These are phyloP conservation scores for Ogataea haglerorum DNA, from an alignment of 805 yeast species.

Conservation along the genomic window DNA sequence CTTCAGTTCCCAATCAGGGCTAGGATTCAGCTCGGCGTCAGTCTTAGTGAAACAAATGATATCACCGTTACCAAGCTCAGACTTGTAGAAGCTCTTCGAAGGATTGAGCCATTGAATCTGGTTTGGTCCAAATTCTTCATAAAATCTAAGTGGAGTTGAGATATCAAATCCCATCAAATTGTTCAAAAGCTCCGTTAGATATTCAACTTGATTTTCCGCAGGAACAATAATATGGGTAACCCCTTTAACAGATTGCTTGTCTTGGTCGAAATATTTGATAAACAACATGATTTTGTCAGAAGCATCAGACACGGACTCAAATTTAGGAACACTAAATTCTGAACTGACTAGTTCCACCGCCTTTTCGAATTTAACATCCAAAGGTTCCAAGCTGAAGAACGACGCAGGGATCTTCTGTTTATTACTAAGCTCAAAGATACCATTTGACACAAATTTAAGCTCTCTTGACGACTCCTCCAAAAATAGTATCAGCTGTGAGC, in stretches of 20 bases:
- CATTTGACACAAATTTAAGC: constrained; percentile 32
- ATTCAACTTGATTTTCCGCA: constrained; percentile 42
- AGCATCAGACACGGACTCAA: constrained; percentile 22
- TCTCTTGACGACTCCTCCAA: constrained; percentile 57
- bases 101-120: constrained; percentile 45
- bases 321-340: constrained; percentile 18
- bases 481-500: constrained; percentile 49
- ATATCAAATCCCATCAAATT: constrained; percentile 38
- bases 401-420: constrained; percentile 8
- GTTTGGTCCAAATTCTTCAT: constrained; percentile 60
- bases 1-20: constrained; percentile 21
- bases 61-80: constrained; percentile 68
- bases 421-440: constrained; percentile 14
- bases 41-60: constrained; percentile 42
- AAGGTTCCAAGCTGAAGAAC: constrained; percentile 2
- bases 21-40: constrained; percentile 6
- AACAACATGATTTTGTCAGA: constrained; percentile 23
- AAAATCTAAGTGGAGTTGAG: constrained; percentile 36
- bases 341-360: constrained; percentile 9
- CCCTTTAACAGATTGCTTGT: constrained; percentile 55
- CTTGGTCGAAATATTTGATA: constrained; percentile 39
- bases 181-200: constrained; percentile 40
- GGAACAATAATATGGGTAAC: constrained; percentile 55
- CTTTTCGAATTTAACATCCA: constrained; percentile 12
- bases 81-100: constrained; percentile 44